phyloP scores from a whole-genome alignment of 345 rosid genomes.

The Populus euphratica region DNA sequence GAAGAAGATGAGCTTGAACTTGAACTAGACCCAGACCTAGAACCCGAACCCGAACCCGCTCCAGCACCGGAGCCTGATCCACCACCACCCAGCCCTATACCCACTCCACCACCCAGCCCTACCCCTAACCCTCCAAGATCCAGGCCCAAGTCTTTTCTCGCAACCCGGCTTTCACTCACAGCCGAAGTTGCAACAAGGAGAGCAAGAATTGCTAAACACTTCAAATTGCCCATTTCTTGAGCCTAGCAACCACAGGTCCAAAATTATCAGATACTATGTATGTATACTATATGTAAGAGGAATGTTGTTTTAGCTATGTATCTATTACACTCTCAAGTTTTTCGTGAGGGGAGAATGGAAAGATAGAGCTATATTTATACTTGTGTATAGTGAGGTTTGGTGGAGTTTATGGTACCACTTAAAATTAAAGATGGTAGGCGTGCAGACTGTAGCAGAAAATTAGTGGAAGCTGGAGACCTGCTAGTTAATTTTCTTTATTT shows the following conservation, averaged over 20 bases:
- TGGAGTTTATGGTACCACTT: neutral
- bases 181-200: conserved; percentile 29
- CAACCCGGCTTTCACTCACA: conserved; percentile 51
- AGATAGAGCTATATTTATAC: conserved; percentile 24
- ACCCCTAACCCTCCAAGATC: conserved; percentile 70
- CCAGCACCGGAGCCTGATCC: conserved; percentile 61
- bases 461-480: conserved; percentile 16
- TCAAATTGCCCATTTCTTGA: conserved; percentile 26
- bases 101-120: conserved; percentile 61
- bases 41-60: conserved; percentile 14
- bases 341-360: neutral
- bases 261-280: neutral
- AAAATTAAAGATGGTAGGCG: conserved; percentile 10
- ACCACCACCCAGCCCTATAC: conserved; percentile 55
- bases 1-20: conserved; percentile 47
- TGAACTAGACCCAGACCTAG: conserved; percentile 53
- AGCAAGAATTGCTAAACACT: conserved; percentile 25
- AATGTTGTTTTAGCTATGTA: neutral
- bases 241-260: neutral
- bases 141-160: conserved; percentile 69
- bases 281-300: neutral
- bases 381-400: neutral
- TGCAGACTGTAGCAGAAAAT: conserved; percentile 2
- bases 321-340: too few species aligned
- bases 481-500: neutral